These are phyloP conservation scores for Microthlaspi erraticum DNA, from an alignment of 345 rosid genomes.

Conservation along the genomic window DNA sequence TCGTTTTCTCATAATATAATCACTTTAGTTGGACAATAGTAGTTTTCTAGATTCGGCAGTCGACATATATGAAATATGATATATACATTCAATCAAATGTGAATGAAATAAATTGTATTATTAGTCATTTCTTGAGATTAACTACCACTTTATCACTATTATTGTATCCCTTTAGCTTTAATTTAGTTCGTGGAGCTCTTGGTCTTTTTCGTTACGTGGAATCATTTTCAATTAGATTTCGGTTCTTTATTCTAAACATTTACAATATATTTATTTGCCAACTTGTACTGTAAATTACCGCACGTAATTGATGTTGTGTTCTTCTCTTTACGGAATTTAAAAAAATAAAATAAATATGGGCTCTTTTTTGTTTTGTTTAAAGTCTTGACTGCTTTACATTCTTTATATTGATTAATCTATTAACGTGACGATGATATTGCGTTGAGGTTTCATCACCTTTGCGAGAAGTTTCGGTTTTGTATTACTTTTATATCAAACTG, in stretches of 20 bases:
- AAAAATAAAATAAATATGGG: neutral
- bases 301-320: no score
- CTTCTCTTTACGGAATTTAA: neutral
- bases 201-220: neutral
- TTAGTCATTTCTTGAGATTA: neutral
- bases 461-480: slow-evolving; percentile 42
- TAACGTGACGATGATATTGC: slow-evolving; percentile 46
- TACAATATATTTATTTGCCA: neutral
- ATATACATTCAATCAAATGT: slow-evolving; percentile 21
- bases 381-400: slow-evolving; percentile 20
- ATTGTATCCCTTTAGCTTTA: neutral
- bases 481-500: slow-evolving; percentile 32
- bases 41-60: slow-evolving; percentile 25
- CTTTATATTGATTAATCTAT: neutral
- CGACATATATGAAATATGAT: no score
- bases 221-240: neutral
- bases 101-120: slow-evolving; percentile 1
- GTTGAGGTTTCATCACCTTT: slow-evolving; percentile 66
- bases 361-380: neutral
- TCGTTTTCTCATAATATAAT: slow-evolving; percentile 35
- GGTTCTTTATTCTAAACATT: neutral
- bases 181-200: neutral
- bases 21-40: slow-evolving; percentile 17
- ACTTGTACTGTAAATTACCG: neutral
- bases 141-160: neutral